Evolutionary conservation across 139 green algal genomes (phyloP), one percentile per base, ranked within the genome.

Genomic region (Axilococcus clingmanii): DNA sequence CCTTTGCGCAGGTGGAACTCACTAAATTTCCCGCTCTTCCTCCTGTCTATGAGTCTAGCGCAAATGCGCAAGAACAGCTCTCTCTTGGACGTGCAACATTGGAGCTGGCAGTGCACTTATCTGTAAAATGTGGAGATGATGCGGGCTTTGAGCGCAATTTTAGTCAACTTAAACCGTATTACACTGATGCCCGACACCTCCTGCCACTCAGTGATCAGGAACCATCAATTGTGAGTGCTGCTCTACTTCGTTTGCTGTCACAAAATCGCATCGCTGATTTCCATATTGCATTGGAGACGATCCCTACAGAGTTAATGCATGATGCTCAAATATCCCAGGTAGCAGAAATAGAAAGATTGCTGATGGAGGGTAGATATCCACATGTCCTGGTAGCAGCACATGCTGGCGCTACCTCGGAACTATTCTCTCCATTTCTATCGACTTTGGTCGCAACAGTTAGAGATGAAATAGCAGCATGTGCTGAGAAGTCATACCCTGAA

Each of bases 351-450:
- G 91, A 98, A 75, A 77, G 92, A 65, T 88, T 74, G 58, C 77
- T 97, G 16, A 96, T 97, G 89, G 88, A 97, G 71, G 91, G 91
- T 8, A 77, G 91, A 1, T 97, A 95, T 72, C 85, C 88, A 63
- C 94, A 94, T 70, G 85, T 94, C 33, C 12, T 41, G 7, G 25
- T 8, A 9, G 24, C 47, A 4, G 49, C 49, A 29, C 32, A 22
- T 32, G 22, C 28, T 20, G 48, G 30, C 20, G 14, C 28, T 22
- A 23, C 24, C 11, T 57, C 49, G 19, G 30, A 29, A 24, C 43
- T 44, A 20, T 57, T 44, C 34, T 7, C 43, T 31, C 49, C 49
- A 33, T 7, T 57, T 16, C 29, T 57, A 30, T 29, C 42, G 6
- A 28, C 30, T 3, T 28, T 57, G 31, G 49, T 20, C 14, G 33